Evolutionary conservation across 176 grass and related monocot genomes (phyloP).

Genomic region (Cocos nucifera): DNA sequence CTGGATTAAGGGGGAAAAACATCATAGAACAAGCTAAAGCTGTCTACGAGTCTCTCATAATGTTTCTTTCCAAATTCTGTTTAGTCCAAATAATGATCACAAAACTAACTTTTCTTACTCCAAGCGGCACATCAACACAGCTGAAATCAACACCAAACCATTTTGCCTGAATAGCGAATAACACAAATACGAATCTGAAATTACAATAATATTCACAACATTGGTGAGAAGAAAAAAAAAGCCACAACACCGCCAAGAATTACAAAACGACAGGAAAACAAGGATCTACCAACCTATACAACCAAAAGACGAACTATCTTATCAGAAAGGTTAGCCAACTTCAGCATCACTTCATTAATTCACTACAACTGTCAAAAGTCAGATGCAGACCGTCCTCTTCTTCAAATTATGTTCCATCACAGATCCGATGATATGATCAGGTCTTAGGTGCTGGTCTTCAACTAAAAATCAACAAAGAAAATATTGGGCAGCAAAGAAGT

Average conservation of each 20-base stretch:
- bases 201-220: slow-evolving; percentile 64
- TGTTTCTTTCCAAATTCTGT: no score
- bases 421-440: slow-evolving; percentile 34
- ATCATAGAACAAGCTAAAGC: no score
- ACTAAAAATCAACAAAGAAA: slow-evolving; percentile 36
- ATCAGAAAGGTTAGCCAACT: slow-evolving; percentile 26
- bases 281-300: slow-evolving; percentile 58
- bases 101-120: no score
- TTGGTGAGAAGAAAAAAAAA: slow-evolving; percentile 10
- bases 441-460: slow-evolving; percentile 52
- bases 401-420: neutral
- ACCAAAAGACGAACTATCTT: slow-evolving; percentile 35
- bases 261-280: slow-evolving; percentile 17
- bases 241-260: slow-evolving; percentile 32
- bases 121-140: no score
- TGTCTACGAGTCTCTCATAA: no score
- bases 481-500: slow-evolving; percentile 29
- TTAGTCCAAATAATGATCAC: no score
- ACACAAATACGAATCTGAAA: neutral
- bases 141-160: no score
- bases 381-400: slow-evolving; percentile 22
- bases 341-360: slow-evolving; percentile 8
- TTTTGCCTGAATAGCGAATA: no score
- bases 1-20: no score
- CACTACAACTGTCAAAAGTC: slow-evolving; percentile 26